These are phyloP conservation scores for Xylaria sp. DNA, from an alignment of 2,329 filamentous ascomycete genomes.

Conservation along the genomic window DNA sequence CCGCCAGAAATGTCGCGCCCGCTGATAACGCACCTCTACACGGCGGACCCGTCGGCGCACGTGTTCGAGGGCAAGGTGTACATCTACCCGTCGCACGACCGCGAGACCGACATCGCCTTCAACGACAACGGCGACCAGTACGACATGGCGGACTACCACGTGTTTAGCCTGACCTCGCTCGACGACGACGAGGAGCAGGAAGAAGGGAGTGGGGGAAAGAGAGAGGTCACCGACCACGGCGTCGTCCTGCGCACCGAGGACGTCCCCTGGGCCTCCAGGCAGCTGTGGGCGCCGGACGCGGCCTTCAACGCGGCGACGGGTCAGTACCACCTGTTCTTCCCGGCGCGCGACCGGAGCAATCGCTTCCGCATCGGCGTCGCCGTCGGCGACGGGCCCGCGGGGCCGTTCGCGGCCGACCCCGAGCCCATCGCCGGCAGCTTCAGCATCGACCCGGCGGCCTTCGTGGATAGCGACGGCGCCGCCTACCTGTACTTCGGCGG, in stretches of 20 bases:
- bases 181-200: conserved; percentile 44
- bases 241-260: conserved; percentile 66
- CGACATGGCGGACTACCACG: conserved; percentile 84
- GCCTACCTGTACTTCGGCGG: conserved; percentile 78
- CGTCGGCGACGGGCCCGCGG: conserved; percentile 62
- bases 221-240: conserved; percentile 69
- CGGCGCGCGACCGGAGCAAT: conserved; percentile 69
- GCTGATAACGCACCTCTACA: conserved; percentile 75
- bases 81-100: conserved; percentile 81
- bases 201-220: too few species aligned
- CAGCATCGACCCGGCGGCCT: conserved; percentile 76
- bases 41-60: conserved; percentile 78
- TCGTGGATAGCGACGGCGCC: conserved; percentile 68
- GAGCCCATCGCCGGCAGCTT: conserved; percentile 69
- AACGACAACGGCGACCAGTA: conserved; percentile 88
- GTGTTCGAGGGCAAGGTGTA: conserved; percentile 77
- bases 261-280: conserved; percentile 76
- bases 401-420: conserved; percentile 69
- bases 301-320: conserved; percentile 60
- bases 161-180: conserved; percentile 65
- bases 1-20: conserved; percentile 53
- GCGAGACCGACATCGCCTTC: conserved; percentile 72
- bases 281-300: conserved; percentile 81
- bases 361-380: conserved; percentile 79
- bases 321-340: conserved; percentile 78